phyloP scores from a whole-genome alignment of 2,329 filamentous ascomycete genomes.

The Sphaerulina populicola region DNA sequence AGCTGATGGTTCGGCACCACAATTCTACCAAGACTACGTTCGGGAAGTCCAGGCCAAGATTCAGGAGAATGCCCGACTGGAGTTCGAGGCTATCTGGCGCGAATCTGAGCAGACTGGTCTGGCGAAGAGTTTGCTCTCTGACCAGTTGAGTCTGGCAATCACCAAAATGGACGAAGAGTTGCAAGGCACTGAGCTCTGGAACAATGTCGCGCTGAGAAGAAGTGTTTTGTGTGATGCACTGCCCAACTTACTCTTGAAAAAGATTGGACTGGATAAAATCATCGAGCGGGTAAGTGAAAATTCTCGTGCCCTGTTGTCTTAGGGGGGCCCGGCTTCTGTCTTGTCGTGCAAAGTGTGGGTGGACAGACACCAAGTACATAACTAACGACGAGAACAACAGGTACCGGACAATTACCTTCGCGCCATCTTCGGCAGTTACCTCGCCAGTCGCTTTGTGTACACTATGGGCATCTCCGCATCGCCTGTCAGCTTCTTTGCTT shows the following conservation, averaged over 20 bases:
- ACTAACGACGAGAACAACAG: conserved; percentile 32
- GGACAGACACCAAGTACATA: not conserved
- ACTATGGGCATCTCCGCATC: conserved; percentile 85
- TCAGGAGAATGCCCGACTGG: conserved; percentile 78
- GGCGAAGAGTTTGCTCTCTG: conserved; percentile 76
- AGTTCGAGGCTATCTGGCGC: conserved; percentile 98
- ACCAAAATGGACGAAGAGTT: conserved; percentile 95
- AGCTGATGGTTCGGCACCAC: conserved; percentile 67
- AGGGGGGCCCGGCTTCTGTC: too few species aligned
- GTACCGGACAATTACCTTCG: conserved; percentile 86
- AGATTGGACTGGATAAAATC: conserved; percentile 86
- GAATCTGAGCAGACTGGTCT: conserved; percentile 77
- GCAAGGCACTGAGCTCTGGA: conserved; percentile 86
- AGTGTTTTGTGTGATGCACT: conserved; percentile 78
- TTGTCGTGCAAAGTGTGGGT: not conserved
- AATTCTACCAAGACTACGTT: conserved; percentile 91
- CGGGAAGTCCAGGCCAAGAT: conserved; percentile 85
- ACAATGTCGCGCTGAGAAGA: conserved; percentile 66
- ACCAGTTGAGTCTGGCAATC: conserved; percentile 83
- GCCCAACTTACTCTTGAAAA: conserved; percentile 70
- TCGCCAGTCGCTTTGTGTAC: conserved; percentile 94
- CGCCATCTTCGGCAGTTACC: conserved; percentile 90
- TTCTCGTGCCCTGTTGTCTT: too few species aligned
- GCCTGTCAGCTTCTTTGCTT: conserved; percentile 98
- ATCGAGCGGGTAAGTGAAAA: conserved; percentile 57